Conservation (phyloP, 495 filamentous ascomycete genomes). For the Trichoderma orchidacearum region DNA sequence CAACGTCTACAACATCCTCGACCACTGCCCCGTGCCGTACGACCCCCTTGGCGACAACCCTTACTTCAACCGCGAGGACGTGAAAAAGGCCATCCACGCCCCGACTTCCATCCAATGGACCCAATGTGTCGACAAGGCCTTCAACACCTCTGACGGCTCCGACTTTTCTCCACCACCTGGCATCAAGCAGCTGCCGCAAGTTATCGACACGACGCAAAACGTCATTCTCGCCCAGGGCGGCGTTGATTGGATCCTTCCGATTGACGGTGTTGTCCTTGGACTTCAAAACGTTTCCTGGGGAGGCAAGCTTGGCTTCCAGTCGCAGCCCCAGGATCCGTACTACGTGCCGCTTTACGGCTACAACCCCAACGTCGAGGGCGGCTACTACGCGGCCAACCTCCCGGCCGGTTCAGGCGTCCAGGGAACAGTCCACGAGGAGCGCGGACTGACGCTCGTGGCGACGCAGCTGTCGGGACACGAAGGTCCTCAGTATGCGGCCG, state of each 20-base stretch:
- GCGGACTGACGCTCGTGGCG: constrained; percentile 53
- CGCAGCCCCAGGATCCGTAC: constrained; percentile 40
- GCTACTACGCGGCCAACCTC: constrained; percentile 3
- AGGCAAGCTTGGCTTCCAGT: constrained; percentile 54
- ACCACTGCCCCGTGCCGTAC: constrained; percentile 61
- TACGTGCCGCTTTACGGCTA: constrained; percentile 50
- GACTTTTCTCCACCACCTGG: constrained; percentile 33
- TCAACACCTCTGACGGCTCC: constrained; percentile 26
- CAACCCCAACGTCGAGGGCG: constrained; percentile 8
- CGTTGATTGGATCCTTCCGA: constrained; percentile 43
- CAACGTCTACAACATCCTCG: constrained; percentile 62
- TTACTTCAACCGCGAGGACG: constrained; percentile 71
- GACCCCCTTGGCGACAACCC: constrained; percentile 43
- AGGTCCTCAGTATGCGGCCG: constrained; percentile 51
- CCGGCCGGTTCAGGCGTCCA: constrained; percentile 42
- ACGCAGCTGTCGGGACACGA: constrained; percentile 49
- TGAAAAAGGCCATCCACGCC: constrained; percentile 61
- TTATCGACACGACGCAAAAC: constrained; percentile 60
- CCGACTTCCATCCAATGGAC: constrained; percentile 43
- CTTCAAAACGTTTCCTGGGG: constrained; percentile 85
- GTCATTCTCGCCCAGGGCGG: constrained; percentile 55
- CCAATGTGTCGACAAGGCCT: constrained; percentile 42
- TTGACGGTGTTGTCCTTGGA: constrained; percentile 53
- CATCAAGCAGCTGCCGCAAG: constrained; percentile 42
- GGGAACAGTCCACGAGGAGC: constrained; percentile 49